Evolutionary conservation across 2,329 filamentous ascomycete genomes (phyloP).

Genomic region (Tolypocladium nubicola): DNA sequence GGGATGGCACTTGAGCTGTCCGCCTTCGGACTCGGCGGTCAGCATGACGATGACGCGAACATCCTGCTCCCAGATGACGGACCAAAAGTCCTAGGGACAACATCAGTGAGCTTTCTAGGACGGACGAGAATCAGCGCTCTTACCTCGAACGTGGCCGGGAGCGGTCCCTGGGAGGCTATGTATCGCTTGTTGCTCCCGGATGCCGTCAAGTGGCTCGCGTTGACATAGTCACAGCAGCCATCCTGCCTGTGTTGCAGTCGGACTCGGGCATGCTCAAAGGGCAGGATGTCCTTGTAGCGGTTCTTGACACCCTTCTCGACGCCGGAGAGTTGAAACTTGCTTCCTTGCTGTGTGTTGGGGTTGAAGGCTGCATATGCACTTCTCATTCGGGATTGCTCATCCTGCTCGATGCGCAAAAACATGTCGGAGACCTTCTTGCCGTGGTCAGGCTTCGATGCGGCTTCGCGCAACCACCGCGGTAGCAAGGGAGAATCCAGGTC

Average conservation of each 20-base stretch:
- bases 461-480: constrained; percentile 68
- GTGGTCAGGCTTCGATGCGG: constrained; percentile 55
- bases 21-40: constrained; percentile 86
- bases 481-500: constrained; percentile 41
- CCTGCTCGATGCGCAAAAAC: constrained; percentile 74
- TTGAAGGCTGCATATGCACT: constrained; percentile 51
- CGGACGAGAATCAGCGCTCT: constrained; percentile 27
- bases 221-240: constrained; percentile 84
- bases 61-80: constrained; percentile 93
- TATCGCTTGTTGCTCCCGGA: constrained; percentile 81
- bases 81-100: constrained; percentile 77
- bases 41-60: constrained; percentile 93
- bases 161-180: constrained; percentile 88
- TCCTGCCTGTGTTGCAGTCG: constrained; percentile 57
- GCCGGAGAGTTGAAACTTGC: constrained; percentile 65
- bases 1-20: constrained; percentile 87
- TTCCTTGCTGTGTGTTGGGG: constrained; percentile 17
- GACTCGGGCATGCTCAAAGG: constrained; percentile 88
- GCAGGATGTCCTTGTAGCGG: constrained; percentile 94
- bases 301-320: constrained; percentile 95
- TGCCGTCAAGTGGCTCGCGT: constrained; percentile 78
- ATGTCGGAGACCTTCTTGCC: constrained; percentile 74
- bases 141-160: constrained; percentile 85
- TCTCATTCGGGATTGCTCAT: constrained; percentile 87
- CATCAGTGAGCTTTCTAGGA: constrained; percentile 13